Evolutionary conservation across 371 early-diverging fungal genomes (phyloP), one percentile per base, ranked within the genome.

Genomic region (Dichotomocladium elegans): DNA sequence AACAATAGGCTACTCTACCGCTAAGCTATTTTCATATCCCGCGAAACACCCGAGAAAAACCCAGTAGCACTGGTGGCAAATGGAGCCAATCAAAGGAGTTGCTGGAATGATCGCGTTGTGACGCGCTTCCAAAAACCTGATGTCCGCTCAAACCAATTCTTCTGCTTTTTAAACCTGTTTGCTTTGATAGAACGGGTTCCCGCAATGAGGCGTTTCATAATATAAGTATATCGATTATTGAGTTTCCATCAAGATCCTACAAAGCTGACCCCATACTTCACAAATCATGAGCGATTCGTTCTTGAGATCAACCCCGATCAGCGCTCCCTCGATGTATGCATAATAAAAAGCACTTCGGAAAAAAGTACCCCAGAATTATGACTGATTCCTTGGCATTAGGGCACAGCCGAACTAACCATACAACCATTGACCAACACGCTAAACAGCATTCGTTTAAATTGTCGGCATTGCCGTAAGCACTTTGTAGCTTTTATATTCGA

Each of bases 401-500:
- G 86, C 22, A 70, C 74, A 42, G 83, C 82, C 14, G 85, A 85
- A 51, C 59, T 86, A 41, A 80, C 77, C 26, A 68, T 87, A 42
- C 68, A 74, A 37, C 85, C 88, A 4, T 57, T 81, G 15, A 48
- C 66, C 12, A 66, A 74, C 27, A 77, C 77, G 46, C 52, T 87
- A 9, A 48, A 59, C 17, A 59, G 47, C 7, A 53, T 86, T 27
- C 70, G 71, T 31, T 66, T 87, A 49, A 85, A 87, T 55, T 79
- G 79, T 53, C 77, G 85, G 15, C 86, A 85, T 55, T 74, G 76
- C 66, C 68, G 86, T 86, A 82, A 21, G 74, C 82, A 84, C 4
- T 53, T 78, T 48, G 10, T 10, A 29, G n/a, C 10, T 33, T 33
- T 43, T 25, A 11, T 49, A 19, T 4, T 22, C 12, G 12, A 42